Percentiles rank a stretch among this genome's conserved stretches.
These are phyloP conservation scores for Myxozyma vanderwaltii DNA, from an alignment of 805 yeast genomes.

Conservation along the genomic window DNA sequence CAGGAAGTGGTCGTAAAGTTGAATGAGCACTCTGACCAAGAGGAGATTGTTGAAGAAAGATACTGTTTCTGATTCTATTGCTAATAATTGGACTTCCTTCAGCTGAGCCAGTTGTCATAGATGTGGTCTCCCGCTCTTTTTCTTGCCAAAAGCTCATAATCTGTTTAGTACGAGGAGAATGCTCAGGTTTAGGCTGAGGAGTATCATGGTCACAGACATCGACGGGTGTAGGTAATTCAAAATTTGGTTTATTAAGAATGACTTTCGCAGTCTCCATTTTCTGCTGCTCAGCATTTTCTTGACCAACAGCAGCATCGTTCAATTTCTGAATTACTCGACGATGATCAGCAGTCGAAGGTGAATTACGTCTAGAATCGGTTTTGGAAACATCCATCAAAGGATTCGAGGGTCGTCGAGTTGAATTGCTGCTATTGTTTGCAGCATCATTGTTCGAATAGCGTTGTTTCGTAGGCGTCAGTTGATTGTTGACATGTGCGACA, in stretches of 20 bases:
- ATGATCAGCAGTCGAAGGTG: conserved; percentile 31
- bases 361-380: conserved; percentile 26
- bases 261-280: neutral
- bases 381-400: conserved; percentile 24
- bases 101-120: neutral
- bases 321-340: conserved; percentile 6
- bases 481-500: conserved; percentile 6
- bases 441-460: neutral
- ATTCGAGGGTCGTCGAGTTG: conserved; percentile 2
- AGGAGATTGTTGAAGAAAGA: conserved; percentile 17
- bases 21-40: neutral
- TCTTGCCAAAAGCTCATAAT: conserved; percentile 30
- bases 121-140: conserved; percentile 19
- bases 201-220: neutral
- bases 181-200: neutral
- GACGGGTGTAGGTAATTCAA: neutral
- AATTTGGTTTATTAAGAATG: neutral
- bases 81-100: conserved; percentile 11
- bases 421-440: neutral
- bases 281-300: neutral
- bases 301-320: neutral
- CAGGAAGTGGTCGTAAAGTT: conserved; percentile 5
- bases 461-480: conserved; percentile 8
- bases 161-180: conserved; percentile 14
- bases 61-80: conserved; percentile 16